Conservation (phyloP, 495 filamentous ascomycete species). For the Penicillium flavigenum region DNA sequence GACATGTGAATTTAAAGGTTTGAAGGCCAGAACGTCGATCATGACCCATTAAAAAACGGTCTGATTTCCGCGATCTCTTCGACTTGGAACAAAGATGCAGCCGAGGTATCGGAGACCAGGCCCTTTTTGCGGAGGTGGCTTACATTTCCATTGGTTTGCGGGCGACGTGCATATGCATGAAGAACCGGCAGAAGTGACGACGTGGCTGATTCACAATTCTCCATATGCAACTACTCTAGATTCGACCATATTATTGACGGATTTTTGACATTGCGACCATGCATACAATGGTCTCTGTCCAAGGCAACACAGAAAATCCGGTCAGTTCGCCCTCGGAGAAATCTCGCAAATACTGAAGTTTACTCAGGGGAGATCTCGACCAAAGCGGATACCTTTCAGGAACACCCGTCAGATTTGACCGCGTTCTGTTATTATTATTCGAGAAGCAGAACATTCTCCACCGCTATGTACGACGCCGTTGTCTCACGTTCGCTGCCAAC, state of each 20-base stretch:
- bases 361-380: not conserved
- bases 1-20: not conserved
- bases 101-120: not conserved
- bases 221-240: not conserved
- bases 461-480: constrained; percentile 6
- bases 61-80: constrained; percentile 9
- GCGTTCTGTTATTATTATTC: constrained; percentile 10
- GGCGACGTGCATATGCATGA: constrained; percentile 9
- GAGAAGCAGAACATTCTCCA: constrained; percentile 4
- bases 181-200: constrained; percentile 7
- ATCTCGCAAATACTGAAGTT: not conserved
- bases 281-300: not conserved
- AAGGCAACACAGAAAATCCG: not conserved
- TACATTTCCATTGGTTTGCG: not conserved
- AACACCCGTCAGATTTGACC: constrained; percentile 11
- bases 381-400: not conserved
- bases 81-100: too few relatives aligned
- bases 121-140: not conserved
- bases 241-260: not conserved
- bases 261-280: not conserved
- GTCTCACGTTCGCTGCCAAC: constrained; percentile 18
- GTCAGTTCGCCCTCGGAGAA: not conserved
- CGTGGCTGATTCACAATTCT: not conserved
- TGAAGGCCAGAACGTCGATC: constrained; percentile 12
- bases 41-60: constrained; percentile 21